These are phyloP conservation scores for Penicillium brasilianum DNA, from an alignment of 2,329 filamentous ascomycete species.

Conservation along the genomic window DNA sequence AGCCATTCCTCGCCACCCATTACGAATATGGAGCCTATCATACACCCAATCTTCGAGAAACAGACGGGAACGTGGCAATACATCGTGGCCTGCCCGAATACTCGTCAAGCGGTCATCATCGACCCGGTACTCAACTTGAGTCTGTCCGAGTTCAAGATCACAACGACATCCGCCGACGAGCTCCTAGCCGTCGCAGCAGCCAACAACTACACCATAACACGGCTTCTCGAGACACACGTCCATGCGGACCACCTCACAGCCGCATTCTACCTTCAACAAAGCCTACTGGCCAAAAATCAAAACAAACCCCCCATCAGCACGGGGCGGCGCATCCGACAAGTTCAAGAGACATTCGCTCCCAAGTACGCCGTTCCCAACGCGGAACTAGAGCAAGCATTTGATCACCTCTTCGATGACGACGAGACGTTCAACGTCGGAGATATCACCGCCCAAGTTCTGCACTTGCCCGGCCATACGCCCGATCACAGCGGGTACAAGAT, in stretches of 20 bases:
- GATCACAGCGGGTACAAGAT: conserved; percentile 1
- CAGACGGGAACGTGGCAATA: not conserved
- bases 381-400: not conserved
- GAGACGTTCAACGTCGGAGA: not conserved
- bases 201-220: not conserved
- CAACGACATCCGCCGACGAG: not conserved
- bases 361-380: not conserved
- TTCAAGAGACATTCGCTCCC: not conserved
- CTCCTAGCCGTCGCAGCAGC: not conserved
- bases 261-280: not conserved
- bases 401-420: not conserved
- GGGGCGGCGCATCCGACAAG: not conserved
- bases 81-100: not conserved
- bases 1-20: not conserved
- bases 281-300: not conserved
- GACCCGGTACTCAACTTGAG: not conserved
- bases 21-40: not conserved
- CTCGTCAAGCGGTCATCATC: conserved; percentile 1
- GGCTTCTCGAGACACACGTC: not conserved
- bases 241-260: not conserved
- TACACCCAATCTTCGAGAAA: not conserved
- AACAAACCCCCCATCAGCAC: not conserved
- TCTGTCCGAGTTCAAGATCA: not conserved
- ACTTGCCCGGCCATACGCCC: not conserved
- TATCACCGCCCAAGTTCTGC: not conserved